Conservation (phyloP, 352 stramenopile genomes). For the Globisporangium mamillatum region DNA sequence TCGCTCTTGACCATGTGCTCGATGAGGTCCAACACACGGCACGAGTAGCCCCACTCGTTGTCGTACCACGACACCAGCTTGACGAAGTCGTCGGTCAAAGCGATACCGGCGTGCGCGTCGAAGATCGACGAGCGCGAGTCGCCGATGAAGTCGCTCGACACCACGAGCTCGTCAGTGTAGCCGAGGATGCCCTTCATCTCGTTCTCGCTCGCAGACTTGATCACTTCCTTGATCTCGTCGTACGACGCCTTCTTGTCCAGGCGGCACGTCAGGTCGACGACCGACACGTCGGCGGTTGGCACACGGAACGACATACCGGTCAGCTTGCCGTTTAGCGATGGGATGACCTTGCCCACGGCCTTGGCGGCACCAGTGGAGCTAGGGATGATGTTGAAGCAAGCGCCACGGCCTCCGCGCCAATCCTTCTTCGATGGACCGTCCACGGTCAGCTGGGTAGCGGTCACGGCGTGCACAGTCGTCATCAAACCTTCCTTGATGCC, state of each 20-base stretch:
- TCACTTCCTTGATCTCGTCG: constrained; percentile 96
- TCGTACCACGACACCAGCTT: constrained; percentile 99
- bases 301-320: constrained; percentile 93
- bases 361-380: constrained; percentile 97
- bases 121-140: constrained; percentile 98
- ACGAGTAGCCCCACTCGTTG: constrained; percentile 99
- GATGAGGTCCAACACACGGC: constrained; percentile 96
- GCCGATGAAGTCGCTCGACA: constrained; percentile 97
- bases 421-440: constrained; percentile 98
- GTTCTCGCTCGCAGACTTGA: constrained; percentile 94
- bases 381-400: constrained; percentile 99
- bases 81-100: constrained; percentile 97
- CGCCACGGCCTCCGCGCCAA: constrained; percentile 96
- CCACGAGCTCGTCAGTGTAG: constrained; percentile 97
- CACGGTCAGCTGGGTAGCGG: constrained; percentile 96
- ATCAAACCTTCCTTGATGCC: constrained; percentile 98
- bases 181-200: constrained; percentile 97
- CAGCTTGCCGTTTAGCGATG: constrained; percentile 90
- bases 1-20: constrained; percentile 94
- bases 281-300: constrained; percentile 86
- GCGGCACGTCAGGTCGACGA: constrained; percentile 87
- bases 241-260: constrained; percentile 92
- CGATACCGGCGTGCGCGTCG: constrained; percentile 96
- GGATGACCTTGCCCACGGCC: constrained; percentile 99
- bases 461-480: constrained; percentile 99